Base-by-base conservation (phyloP, 768 basidiomycete species). In the Termitomyces sp. region DNA sequence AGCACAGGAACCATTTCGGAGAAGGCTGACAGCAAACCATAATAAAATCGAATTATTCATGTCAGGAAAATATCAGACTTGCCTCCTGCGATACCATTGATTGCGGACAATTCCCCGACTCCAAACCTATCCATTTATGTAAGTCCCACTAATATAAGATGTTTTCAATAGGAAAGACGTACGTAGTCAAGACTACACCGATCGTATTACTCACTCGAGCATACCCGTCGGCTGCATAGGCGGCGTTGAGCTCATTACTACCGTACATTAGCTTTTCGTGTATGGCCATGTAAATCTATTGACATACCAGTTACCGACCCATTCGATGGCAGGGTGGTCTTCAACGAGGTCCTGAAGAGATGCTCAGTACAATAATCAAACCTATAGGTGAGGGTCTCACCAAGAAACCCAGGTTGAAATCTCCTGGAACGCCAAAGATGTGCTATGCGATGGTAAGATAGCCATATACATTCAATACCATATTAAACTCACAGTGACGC, bases 171-270 rank as follows among this genome's bases (percentile, higher is more conserved):
- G 30, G 27, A 27, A 34, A 13, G 0, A 66, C 76, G n/a, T 64
- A 88, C 87, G 89, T 96, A 9, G 95, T 96, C 30, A 82, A 72
- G 7, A 94, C 71, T 6, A 85, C 91, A 50, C 90, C 91, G 50
- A 93, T 73, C 63, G 82, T 74, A 48, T 87, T 83, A 63, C 93
- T 95, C 49, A 95, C 86, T 57, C 95, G 83, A 22, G 95, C 91
- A 71, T 96, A 96, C 8, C 95, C 95, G 65, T 95, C 94, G 0
- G 92, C 92, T n/a, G 95, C 95, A 71, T 97, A 97, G 0, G 91
- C 80, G 0, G 91, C 89, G 63, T 94, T 92, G 50, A 95, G 78
- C 68, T 94, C 89, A 59, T 93, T 92, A 62, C 89, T 91, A 58
- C 0, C 42, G 16, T 14, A 32, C 16, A 53, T 55, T 20, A 59